Percentiles rank a stretch among this genome's conserved stretches.
Evolutionary conservation across 179 eudicot genomes (phyloP).

Genomic region (Carnegiea gigantea): DNA sequence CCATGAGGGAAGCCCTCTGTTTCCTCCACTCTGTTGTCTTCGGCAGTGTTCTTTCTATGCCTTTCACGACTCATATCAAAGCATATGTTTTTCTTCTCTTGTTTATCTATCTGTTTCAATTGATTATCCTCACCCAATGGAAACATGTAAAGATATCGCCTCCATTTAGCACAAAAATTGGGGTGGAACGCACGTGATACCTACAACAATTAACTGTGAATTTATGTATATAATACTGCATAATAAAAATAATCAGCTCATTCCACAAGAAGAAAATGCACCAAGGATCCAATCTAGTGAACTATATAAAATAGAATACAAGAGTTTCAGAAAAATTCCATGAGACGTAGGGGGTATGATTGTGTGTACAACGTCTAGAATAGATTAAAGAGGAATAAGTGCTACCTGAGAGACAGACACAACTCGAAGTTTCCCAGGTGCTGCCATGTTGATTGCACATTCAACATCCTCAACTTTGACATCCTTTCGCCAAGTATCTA

Average conservation of each 20-base stretch:
- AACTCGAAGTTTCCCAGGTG: conserved; percentile 69
- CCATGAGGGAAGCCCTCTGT: conserved; percentile 24
- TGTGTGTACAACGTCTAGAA: background rate
- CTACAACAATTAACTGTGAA: conserved; percentile 35
- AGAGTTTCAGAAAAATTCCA: background rate
- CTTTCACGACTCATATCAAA: conserved; percentile 19
- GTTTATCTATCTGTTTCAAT: conserved; percentile 22
- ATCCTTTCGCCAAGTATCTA: conserved; percentile 98
- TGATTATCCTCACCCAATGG: conserved; percentile 53
- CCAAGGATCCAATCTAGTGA: background rate
- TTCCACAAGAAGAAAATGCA: background rate
- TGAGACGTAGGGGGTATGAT: background rate
- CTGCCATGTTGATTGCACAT: conserved; percentile 55
- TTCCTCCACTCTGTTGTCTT: conserved; percentile 24
- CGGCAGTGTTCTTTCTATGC: conserved; percentile 23
- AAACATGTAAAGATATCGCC: conserved; percentile 83
- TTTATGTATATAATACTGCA: conserved; percentile 16
- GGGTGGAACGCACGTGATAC: conserved; percentile 94
- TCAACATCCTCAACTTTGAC: conserved; percentile 58
- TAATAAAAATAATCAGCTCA: background rate
- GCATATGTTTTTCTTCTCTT: conserved; percentile 23
- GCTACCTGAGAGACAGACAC: conserved; percentile 63
- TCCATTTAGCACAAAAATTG: conserved; percentile 95
- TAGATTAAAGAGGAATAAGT: background rate
- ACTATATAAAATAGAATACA: background rate